These are phyloP conservation scores for Sambucus nigra DNA, from an alignment of 129 eudicot genomes.

Conservation along the genomic window DNA sequence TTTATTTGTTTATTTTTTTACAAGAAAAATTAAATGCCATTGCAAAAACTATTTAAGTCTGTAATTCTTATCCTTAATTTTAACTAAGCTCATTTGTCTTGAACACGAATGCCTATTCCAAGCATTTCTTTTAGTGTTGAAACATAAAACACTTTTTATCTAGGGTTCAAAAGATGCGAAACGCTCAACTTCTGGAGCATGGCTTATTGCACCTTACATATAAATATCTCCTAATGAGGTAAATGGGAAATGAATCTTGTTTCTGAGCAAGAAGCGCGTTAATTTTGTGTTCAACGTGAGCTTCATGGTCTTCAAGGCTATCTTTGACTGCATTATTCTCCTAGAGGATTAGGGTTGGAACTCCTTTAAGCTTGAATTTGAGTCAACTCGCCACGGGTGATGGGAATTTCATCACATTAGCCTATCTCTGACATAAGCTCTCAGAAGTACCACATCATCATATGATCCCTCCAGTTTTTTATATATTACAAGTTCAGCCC, in stretches of 20 bases:
- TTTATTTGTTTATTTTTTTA: too few species aligned
- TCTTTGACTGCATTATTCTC: slow-evolving; percentile 54
- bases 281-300: slow-evolving; percentile 58
- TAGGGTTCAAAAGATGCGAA: too few species aligned
- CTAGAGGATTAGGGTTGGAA: slow-evolving; percentile 79
- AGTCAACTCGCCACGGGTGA: slow-evolving; percentile 79
- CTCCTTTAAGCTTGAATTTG: slow-evolving; percentile 81
- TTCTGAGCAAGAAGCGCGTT: slow-evolving; percentile 44
- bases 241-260: background rate
- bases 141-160: too few species aligned
- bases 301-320: slow-evolving; percentile 93
- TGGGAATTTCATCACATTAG: slow-evolving; percentile 80
- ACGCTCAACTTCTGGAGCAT: too few species aligned
- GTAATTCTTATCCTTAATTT: too few species aligned
- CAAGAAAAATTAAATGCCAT: too few species aligned
- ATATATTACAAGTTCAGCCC: slow-evolving; percentile 91
- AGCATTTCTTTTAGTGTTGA: too few species aligned
- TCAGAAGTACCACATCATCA: slow-evolving; percentile 51
- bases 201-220: too few species aligned
- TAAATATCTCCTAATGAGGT: too few species aligned
- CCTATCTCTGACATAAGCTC: slow-evolving; percentile 84
- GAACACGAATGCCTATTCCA: too few species aligned
- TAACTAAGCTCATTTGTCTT: too few species aligned
- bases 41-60: too few species aligned
- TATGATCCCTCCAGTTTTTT: slow-evolving; percentile 55